Conservation (phyloP, 1,284 basidiomycete species). For the Sporisorium scitamineum region DNA sequence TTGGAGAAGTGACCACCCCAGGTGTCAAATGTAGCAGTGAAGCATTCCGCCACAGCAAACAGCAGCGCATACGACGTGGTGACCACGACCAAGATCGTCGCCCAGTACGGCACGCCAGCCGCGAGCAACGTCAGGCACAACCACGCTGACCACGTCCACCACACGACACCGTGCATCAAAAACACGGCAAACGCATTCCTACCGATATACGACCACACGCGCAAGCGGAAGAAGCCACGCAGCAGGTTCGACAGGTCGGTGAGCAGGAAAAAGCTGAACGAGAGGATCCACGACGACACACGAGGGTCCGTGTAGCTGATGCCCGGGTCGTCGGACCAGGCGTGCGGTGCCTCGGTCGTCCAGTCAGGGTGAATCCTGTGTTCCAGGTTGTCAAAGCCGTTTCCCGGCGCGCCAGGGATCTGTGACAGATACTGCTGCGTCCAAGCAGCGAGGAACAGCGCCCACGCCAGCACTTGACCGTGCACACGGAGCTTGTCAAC, state of each 20-base stretch:
- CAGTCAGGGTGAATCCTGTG: slow-evolving; percentile 56
- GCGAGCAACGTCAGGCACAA: slow-evolving; percentile 50
- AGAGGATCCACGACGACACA: slow-evolving; percentile 45
- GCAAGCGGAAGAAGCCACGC: slow-evolving; percentile 57
- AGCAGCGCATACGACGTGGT: slow-evolving; percentile 52
- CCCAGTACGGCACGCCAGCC: slow-evolving; percentile 57
- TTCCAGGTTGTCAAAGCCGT: slow-evolving; percentile 46
- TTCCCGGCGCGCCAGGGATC: slow-evolving; percentile 30
- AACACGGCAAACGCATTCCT: slow-evolving; percentile 57
- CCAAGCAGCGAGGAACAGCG: slow-evolving; percentile 54
- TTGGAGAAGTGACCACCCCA: slow-evolving; percentile 61
- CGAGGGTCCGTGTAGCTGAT: slow-evolving; percentile 50
- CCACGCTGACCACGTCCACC: slow-evolving; percentile 62
- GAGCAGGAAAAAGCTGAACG: slow-evolving; percentile 60
- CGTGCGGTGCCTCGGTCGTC: slow-evolving; percentile 34
- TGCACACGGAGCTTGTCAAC: slow-evolving; percentile 45
- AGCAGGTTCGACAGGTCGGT: slow-evolving; percentile 54
- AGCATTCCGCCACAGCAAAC: slow-evolving; percentile 49
- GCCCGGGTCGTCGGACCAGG: slow-evolving; percentile 22
- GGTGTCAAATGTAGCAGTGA: slow-evolving; percentile 59
- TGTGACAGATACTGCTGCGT: slow-evolving; percentile 49
- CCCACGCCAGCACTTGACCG: slow-evolving; percentile 57
- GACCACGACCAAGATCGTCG: slow-evolving; percentile 56
- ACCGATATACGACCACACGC: slow-evolving; percentile 59
- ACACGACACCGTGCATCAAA: slow-evolving; percentile 61